Conservation (phyloP, 768 basidiomycete species). For the Pulveroboletus sp. region DNA sequence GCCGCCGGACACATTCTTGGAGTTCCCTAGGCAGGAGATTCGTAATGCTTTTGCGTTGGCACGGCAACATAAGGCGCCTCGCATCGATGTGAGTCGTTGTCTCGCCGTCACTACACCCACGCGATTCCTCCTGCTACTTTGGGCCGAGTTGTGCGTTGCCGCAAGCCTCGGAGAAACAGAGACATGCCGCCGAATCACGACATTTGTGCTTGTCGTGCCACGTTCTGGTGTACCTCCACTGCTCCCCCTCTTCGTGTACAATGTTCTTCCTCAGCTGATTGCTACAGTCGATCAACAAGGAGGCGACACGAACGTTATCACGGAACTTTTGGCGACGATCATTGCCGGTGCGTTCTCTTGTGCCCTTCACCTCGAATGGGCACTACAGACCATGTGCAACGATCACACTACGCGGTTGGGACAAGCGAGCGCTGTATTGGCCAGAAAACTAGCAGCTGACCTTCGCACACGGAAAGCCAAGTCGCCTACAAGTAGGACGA, state of each 20-base stretch:
- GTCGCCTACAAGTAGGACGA: conserved; percentile 42
- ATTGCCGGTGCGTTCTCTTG: conserved; percentile 63
- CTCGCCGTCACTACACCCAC: conserved; percentile 54
- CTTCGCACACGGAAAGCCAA: conserved; percentile 49
- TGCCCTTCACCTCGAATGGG: conserved; percentile 68
- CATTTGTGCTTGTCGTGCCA: conserved; percentile 64
- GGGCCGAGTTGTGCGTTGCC: conserved; percentile 55
- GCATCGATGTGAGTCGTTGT: conserved; percentile 62
- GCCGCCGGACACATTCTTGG: conserved; percentile 39
- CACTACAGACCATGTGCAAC: conserved; percentile 48
- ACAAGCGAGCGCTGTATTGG: conserved; percentile 58
- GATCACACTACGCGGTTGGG: conserved; percentile 52
- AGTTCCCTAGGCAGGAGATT: conserved; percentile 54
- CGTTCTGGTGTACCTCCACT: conserved; percentile 54
- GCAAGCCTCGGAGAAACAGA: conserved; percentile 59
- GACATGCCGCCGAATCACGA: conserved; percentile 57
- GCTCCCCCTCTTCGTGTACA: conserved; percentile 68
- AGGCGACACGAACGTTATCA: conserved; percentile 49
- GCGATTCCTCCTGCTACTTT: conserved; percentile 62
- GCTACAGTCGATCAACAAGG: conserved; percentile 45
- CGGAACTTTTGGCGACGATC: conserved; percentile 62
- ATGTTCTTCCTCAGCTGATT: conserved; percentile 60
- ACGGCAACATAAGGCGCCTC: conserved; percentile 57
- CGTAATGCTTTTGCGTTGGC: conserved; percentile 53
- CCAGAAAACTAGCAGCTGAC: conserved; percentile 60